Base-by-base conservation (phyloP, 306 rosid species). In the Dryas drummondii region DNA sequence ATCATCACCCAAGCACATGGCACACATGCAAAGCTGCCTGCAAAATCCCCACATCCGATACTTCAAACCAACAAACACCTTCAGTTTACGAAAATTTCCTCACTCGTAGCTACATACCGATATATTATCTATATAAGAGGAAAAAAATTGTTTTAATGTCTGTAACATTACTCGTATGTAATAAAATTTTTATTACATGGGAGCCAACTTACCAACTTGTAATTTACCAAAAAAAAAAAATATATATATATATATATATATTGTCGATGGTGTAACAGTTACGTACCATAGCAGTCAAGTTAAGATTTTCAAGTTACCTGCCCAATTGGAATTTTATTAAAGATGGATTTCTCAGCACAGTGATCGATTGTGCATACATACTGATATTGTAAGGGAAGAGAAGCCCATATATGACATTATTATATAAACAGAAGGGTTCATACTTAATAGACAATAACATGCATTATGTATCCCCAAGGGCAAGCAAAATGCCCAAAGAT, bases 1-100 rank as follows among this genome's bases (percentile, higher is more conserved):
- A 63, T 59, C 82, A 73, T 74, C 85, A 78, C 61, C 70, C 60
- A 61, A 49, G 79, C 83, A 74, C 74, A 70, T 71, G 86, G 70
- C 84, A 79, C 86, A 71, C 78, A 66, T 86, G 84, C 78, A 74
- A 32, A 32, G 67, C 67, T 63, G 62, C 15, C 37, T 13, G 10
- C 76, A 72, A 72, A 56, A 57, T 72, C 76, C 16, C 44, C 66
- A 55, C 5, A 71, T 71, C 9, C 51, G 54, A 55, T 68, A 71
- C 68, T 50, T 51, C 6, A 19, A 72, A 64, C 61, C 48, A 16
- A 51, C 47, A 53, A 51, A 51, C 61, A 12, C 42, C 40, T 53
- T 4, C 8, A 54, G 12, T n/a, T 53, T 68, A 32, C 60, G 7
- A 7, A 47, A 22, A 5, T 19, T 13, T 45, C 16, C 48, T 56